Base-by-base conservation (phyloP, 2,329 filamentous ascomycete genomes). In the Paramyrothecium roridum region DNA sequence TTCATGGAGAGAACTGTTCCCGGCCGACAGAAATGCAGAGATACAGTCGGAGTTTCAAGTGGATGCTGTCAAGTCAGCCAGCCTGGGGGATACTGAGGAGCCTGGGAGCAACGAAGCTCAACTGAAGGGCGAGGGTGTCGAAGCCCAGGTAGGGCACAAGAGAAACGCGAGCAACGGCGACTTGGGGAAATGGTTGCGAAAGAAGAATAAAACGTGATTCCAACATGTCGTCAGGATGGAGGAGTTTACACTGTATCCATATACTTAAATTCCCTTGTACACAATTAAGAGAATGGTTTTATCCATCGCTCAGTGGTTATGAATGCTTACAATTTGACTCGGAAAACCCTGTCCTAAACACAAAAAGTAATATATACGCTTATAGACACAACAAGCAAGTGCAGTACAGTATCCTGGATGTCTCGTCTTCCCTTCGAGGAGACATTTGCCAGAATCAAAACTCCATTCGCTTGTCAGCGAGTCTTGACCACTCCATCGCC, bases 1-100 rank as follows among this genome's bases (percentile, higher is more conserved):
- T 4, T 82, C 66, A 6, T 83, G 80, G 80, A 76, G 72, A 48
- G 65, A 72, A 30, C 57, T 80, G 45, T 83, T 83, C 52, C 73
- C 73, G 21, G 67, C 65, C 11, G 53, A 57, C 12, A 59, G 65
- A 2, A 66, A 64, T 3, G 73, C 69, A 0, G 75, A 79, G 62
- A 72, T 79, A 54, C 73, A 73, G 57, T 74, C 73, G 3, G 61
- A 67, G 20, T 66, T 67, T 8, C 63, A 70, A 22, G 69, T 66
- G 23, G 67, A 72, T 21, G 63, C 69, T 20, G 37, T 19, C 4
- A 43, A 6, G 13, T 43, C 37, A 4, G 26, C 37, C 3, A 43
- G 37, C 13, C n/a, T 19, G n/a, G 37, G 37, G 37, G 49, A 51
- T 37, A 70, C 68, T 2, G 71, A 67, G 48, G 59, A 66, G 43